These are phyloP conservation scores for carrot (Daucus carota) DNA, from an alignment of 129 eudicot genomes.

Conservation along the genomic window DNA sequence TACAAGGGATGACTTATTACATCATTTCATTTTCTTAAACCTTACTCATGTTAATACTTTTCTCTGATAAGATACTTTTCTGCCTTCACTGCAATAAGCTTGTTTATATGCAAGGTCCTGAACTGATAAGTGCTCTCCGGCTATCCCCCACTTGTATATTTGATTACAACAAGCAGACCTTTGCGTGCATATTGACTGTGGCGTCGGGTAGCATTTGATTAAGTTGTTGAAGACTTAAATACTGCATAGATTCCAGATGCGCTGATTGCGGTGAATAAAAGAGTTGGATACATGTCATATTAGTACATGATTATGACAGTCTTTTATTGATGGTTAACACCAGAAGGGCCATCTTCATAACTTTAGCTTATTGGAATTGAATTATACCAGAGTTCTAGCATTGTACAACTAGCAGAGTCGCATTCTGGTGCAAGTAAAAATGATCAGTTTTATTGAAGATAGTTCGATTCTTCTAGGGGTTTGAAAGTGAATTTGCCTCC, in stretches of 20 bases:
- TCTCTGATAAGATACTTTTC: too few species aligned
- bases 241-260: neutral
- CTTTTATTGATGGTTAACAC: neutral
- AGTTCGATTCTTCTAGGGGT: conserved; percentile 61
- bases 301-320: neutral
- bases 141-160: neutral
- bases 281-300: neutral
- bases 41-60: neutral
- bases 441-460: conserved; percentile 48
- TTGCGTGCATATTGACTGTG: neutral
- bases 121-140: neutral
- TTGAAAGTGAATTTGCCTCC: conserved; percentile 61
- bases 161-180: neutral
- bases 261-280: neutral
- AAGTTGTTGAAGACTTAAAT: neutral
- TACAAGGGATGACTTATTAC: neutral
- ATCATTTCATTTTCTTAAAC: too few species aligned
- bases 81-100: too few species aligned
- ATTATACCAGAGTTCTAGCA: conserved; percentile 37
- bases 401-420: conserved; percentile 48
- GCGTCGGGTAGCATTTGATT: neutral
- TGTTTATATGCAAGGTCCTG: neutral
- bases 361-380: conserved; percentile 41
- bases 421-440: conserved; percentile 51
- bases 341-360: neutral